phyloP scores from a whole-genome alignment of 2,329 filamentous ascomycete genomes.

The Colletotrichum liaoningense region DNA sequence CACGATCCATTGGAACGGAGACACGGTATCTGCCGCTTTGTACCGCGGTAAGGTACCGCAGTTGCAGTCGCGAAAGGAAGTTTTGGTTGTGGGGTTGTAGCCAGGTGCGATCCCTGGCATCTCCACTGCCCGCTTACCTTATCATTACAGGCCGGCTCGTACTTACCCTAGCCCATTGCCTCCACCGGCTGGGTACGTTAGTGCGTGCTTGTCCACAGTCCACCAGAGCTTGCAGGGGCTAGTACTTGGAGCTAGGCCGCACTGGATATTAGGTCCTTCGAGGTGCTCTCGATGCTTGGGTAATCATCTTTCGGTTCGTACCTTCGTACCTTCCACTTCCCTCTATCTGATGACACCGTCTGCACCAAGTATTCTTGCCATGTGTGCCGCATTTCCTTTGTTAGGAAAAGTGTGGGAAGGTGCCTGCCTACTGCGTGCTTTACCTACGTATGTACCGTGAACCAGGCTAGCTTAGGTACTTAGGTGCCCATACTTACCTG shows the following conservation, averaged over 20 bases:
- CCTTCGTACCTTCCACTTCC: too few species aligned
- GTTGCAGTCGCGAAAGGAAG: slow-evolving; percentile 7
- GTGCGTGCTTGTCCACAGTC: not conserved
- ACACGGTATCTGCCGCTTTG: slow-evolving; percentile 29
- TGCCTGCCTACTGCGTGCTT: too few species aligned
- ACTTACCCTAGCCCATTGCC: not conserved
- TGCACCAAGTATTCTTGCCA: not conserved
- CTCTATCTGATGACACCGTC: too few species aligned
- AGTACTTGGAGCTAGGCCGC: not conserved
- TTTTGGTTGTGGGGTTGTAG: slow-evolving; percentile 2
- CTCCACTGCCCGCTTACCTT: slow-evolving; percentile 33
- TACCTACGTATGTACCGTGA: too few species aligned
- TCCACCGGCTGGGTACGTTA: not conserved
- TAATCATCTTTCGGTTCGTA: not conserved
- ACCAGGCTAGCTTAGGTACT: too few species aligned
- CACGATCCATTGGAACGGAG: slow-evolving; percentile 17
- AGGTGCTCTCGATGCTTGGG: not conserved
- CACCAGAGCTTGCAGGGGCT: not conserved
- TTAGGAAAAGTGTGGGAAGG: not conserved
- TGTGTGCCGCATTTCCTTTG: not conserved
- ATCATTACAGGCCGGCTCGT: slow-evolving; percentile 32
- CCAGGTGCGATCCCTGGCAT: not conserved
- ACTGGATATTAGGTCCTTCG: not conserved
- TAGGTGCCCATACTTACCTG: too few species aligned
- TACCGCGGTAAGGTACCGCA: slow-evolving; percentile 30